These are phyloP conservation scores for Inonotus obliquus DNA, from an alignment of 1,284 basidiomycete genomes.

Conservation along the genomic window DNA sequence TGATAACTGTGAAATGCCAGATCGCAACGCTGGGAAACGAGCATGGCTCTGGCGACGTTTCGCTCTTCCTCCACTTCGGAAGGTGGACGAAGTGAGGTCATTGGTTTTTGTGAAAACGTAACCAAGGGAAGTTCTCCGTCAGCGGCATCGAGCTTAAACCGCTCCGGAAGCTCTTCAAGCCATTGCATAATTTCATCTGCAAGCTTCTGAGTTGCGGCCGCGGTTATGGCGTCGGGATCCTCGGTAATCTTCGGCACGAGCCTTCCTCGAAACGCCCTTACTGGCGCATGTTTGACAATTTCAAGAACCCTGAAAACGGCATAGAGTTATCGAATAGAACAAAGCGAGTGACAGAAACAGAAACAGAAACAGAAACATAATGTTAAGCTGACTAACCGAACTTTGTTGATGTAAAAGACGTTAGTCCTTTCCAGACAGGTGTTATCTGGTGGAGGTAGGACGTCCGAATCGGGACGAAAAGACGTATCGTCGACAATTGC, in stretches of 20 bases:
- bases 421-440: not conserved
- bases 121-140: not conserved
- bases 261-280: not conserved
- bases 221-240: not conserved
- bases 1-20: constrained; percentile 54
- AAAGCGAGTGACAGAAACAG: not conserved
- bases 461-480: not conserved
- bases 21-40: constrained; percentile 51
- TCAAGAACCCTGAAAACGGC: not conserved
- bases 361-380: not conserved
- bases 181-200: constrained; percentile 53
- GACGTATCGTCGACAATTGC: constrained; percentile 4
- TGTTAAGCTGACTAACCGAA: constrained; percentile 7
- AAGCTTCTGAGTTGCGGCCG: constrained; percentile 13
- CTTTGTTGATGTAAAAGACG: constrained; percentile 3
- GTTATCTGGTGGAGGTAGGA: constrained; percentile 10
- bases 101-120: constrained; percentile 26
- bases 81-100: constrained; percentile 21
- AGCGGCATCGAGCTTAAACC: constrained; percentile 20
- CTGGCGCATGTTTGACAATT: not conserved
- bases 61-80: constrained; percentile 21
- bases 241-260: not conserved
- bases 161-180: constrained; percentile 44
- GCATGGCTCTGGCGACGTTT: constrained; percentile 25
- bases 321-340: not conserved